Evolutionary conservation across 164 flowering plant species (phyloP).

Genomic region (Vitis labrusca): DNA sequence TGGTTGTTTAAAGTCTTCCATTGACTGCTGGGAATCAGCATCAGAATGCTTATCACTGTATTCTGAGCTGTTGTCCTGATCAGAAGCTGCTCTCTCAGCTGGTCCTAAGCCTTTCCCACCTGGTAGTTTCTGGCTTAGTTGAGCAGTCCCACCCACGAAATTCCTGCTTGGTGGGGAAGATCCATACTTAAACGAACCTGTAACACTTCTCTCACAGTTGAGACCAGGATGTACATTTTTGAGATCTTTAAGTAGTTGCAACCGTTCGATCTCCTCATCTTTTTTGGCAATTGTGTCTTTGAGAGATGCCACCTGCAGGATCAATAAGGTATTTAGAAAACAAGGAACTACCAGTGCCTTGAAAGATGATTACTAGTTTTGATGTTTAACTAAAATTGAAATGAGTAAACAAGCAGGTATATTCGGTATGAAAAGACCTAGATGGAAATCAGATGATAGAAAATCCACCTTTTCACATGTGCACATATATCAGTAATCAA

Average conservation of each 20-base stretch:
- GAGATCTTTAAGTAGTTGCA: constrained; percentile 58
- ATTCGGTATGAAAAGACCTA: too few species aligned
- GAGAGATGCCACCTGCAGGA: constrained; percentile 70
- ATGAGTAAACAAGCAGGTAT: not conserved
- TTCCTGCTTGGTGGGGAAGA: constrained; percentile 39
- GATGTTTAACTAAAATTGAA: not conserved
- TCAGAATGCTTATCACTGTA: constrained; percentile 45
- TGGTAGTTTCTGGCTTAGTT: constrained; percentile 27
- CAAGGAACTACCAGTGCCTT: not conserved
- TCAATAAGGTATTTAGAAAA: not conserved
- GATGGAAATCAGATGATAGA: too few species aligned
- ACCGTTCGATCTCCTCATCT: constrained; percentile 84
- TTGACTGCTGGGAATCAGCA: constrained; percentile 38
- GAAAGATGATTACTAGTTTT: not conserved
- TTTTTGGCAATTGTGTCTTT: constrained; percentile 76
- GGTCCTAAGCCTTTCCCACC: constrained; percentile 31
- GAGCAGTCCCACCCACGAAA: constrained; percentile 22
- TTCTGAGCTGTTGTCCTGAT: constrained; percentile 40
- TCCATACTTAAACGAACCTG: constrained; percentile 31
- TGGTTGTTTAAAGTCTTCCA: constrained; percentile 40
- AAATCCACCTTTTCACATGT: too few species aligned
- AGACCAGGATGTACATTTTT: constrained; percentile 36
- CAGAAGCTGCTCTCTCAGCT: constrained; percentile 31
- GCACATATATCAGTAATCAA: too few species aligned
- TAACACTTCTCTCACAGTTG: constrained; percentile 33